These are phyloP conservation scores for Brassica carinata DNA, from an alignment of 345 rosid species.

Conservation along the genomic window DNA sequence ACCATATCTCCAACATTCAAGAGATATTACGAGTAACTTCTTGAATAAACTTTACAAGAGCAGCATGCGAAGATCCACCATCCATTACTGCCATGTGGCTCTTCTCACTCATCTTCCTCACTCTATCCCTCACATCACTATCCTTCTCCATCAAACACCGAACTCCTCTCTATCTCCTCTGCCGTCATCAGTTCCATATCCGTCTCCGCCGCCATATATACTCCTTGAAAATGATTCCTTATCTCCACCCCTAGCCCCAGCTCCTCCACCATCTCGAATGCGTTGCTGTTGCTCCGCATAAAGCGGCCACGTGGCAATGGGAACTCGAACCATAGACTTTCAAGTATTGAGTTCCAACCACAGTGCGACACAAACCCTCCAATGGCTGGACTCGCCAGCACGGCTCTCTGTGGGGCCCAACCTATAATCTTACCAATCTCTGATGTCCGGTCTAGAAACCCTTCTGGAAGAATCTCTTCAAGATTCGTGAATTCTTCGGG, in stretches of 20 bases:
- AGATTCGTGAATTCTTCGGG: conserved; percentile 34
- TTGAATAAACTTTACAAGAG: conserved; percentile 21
- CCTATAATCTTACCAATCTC: conserved; percentile 43
- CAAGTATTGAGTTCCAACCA: conserved; percentile 34
- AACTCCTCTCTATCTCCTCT: conserved; percentile 51
- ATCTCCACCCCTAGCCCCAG: conserved; percentile 51
- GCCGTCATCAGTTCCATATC: conserved; percentile 16
- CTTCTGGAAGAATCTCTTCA: conserved; percentile 43
- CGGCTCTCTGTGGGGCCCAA: conserved; percentile 54
- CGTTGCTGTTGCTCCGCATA: conserved; percentile 45
- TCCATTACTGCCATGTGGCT: conserved; percentile 40
- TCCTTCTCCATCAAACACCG: conserved; percentile 46
- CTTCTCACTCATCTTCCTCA: conserved; percentile 42
- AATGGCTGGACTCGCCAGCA: conserved; percentile 43
- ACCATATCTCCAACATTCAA: background rate
- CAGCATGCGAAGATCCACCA: conserved; percentile 55
- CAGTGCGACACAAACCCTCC: conserved; percentile 55
- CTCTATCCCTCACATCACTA: conserved; percentile 28
- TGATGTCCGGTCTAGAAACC: conserved; percentile 46
- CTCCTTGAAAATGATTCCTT: conserved; percentile 35
- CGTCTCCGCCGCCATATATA: background rate
- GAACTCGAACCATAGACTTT: conserved; percentile 40
- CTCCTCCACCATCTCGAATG: conserved; percentile 49
- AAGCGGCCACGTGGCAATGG: conserved; percentile 36
- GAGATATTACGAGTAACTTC: conserved; percentile 14